Evolutionary conservation across 805 yeast genomes (phyloP), one percentile per base, ranked within the genome.

Genomic region (Diddensiella caesifluorescens): DNA sequence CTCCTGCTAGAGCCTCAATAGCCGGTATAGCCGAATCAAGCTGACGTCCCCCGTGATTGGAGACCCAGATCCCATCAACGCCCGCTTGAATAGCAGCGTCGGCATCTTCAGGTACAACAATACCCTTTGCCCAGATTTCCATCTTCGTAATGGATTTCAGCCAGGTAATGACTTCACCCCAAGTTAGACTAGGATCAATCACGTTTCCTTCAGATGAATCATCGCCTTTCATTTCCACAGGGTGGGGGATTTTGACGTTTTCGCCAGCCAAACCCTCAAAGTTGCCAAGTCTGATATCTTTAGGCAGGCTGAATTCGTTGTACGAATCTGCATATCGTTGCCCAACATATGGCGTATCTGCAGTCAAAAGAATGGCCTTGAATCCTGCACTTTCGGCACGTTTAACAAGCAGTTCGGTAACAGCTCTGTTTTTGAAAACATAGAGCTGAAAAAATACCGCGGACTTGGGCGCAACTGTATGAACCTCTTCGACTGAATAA

Each of bases 11-110:
- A 2, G 80, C 75, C 54, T 82, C 87, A 15, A 82, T 65, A 2
- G 86, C 76, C 0, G 87, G 73, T 44, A 71, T 64, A 1, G 80
- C 69, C 30, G 70, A 74, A 50, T 82, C 89, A 30, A 82, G 65
- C 55, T 80, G 87, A 41, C 87, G 66, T 6, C 87, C 89, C 19
- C 87, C 88, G 58, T 81, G 86, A 55, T 82, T 81, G 9, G 86
- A 79, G 7, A 82, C 65, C 41, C 81, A 71, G 21, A 79, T 75
- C 4, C 85, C 88, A 38, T 74, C 74, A 23, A 77, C 73, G 0
- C 83, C 84, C 42, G 73, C 62, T 42, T 74, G 73, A 4, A 74
- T 71, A 5, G 87, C 84, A 34, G 61, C 58, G n/a, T 78, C 61
- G 2, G 80, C 73, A 54, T 82, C 89, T 47, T 79, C 85, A 7